These are phyloP conservation scores for Fusarium heterosporum DNA, from an alignment of 2,329 filamentous ascomycete genomes.

Conservation along the genomic window DNA sequence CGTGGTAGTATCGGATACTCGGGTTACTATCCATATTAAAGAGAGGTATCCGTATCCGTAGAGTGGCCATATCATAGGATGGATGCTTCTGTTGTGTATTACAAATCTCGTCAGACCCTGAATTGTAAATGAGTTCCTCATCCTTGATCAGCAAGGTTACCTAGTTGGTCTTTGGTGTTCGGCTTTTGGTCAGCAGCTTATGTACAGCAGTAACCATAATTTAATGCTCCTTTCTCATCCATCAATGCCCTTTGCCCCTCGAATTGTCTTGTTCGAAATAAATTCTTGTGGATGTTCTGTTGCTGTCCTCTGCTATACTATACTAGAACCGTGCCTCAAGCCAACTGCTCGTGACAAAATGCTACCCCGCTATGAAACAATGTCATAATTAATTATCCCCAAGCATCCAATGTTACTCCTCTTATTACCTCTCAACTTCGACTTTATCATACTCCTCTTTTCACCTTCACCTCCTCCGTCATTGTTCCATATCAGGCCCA, in stretches of 20 bases:
- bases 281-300: background rate
- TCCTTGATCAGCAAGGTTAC: slow-evolving; percentile 37
- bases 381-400: slow-evolving; percentile 19
- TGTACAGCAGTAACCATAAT: background rate
- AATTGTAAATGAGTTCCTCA: slow-evolving; percentile 22
- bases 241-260: background rate
- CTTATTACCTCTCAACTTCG: background rate
- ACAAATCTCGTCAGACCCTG: slow-evolving; percentile 22
- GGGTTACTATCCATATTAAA: no score
- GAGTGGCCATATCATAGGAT: background rate
- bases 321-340: slow-evolving; percentile 11
- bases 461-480: slow-evolving; percentile 25
- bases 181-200: slow-evolving; percentile 27
- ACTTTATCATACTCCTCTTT: background rate
- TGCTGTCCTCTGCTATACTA: background rate
- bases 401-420: background rate
- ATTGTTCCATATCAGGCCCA: slow-evolving; percentile 28
- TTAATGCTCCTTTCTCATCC: background rate
- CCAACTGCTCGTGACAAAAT: slow-evolving; percentile 24
- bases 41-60: no score
- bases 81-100: background rate
- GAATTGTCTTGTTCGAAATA: slow-evolving; percentile 3
- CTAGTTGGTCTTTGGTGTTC: slow-evolving; percentile 8
- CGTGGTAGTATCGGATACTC: no score
- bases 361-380: slow-evolving; percentile 32